Evolutionary conservation across 1,284 basidiomycete genomes (phyloP).

Genomic region (Ustilago hordei): DNA sequence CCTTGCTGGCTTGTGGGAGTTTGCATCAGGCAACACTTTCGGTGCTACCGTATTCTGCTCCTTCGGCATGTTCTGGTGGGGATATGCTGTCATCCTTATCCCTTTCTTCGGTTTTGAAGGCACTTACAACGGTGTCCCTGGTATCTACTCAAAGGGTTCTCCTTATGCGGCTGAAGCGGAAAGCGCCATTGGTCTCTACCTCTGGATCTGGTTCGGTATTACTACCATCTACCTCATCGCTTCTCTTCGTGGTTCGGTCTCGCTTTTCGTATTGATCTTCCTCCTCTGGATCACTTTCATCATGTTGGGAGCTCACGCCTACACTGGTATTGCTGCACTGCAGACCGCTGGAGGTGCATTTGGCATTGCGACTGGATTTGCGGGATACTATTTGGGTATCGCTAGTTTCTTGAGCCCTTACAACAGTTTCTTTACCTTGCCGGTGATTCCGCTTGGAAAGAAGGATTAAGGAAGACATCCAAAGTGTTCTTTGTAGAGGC

Average conservation of each 20-base stretch:
- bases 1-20: conserved; percentile 61
- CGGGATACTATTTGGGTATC: conserved; percentile 54
- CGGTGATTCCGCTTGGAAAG: conserved; percentile 46
- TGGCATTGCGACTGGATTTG: conserved; percentile 51
- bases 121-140: conserved; percentile 45
- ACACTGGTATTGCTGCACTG: conserved; percentile 25
- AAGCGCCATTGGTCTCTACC: conserved; percentile 45
- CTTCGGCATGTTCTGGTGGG: conserved; percentile 61
- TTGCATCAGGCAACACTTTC: conserved; percentile 58
- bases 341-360: conserved; percentile 51
- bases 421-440: conserved; percentile 58
- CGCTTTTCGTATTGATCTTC: conserved; percentile 48
- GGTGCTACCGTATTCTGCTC: conserved; percentile 54
- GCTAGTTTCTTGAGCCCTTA: conserved; percentile 46
- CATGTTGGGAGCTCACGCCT: conserved; percentile 26
- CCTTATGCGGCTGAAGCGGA: conserved; percentile 37
- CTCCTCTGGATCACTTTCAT: conserved; percentile 51
- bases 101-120: conserved; percentile 57
- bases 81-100: conserved; percentile 53
- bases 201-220: conserved; percentile 60
- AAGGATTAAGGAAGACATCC: conserved; percentile 15
- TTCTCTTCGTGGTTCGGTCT: conserved; percentile 31
- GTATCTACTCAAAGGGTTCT: conserved; percentile 37
- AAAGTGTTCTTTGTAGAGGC: no score
- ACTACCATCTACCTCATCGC: conserved; percentile 55